Conservation (phyloP, 208 protist genomes). For the Lotmaria passim region DNA sequence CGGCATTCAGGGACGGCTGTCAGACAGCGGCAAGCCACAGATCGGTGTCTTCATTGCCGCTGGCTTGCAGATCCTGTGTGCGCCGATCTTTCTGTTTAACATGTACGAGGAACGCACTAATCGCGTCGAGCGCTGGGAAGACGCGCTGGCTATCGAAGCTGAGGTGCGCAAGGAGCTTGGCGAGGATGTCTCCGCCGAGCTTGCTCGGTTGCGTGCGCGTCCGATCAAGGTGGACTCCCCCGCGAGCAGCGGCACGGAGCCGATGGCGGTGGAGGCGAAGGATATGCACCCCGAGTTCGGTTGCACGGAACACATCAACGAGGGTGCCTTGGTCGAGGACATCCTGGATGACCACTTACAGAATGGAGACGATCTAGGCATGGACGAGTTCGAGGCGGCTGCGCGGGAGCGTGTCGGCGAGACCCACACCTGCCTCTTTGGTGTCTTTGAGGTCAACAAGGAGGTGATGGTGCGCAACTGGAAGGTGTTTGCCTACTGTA, state of each 20-base stretch:
- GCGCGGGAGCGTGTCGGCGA: slow-evolving; percentile 5
- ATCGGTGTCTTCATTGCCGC: slow-evolving; percentile 60
- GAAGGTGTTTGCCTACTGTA: slow-evolving; percentile 41
- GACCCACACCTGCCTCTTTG: slow-evolving; percentile 33
- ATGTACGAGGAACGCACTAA: slow-evolving; percentile 66
- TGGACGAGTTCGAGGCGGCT: slow-evolving; percentile 8
- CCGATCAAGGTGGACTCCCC: no score
- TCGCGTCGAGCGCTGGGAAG: slow-evolving; percentile 49
- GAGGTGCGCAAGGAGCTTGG: slow-evolving; percentile 31
- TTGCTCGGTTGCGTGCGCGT: no score
- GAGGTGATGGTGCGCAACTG: slow-evolving; percentile 47
- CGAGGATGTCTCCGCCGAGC: no score
- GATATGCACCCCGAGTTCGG: no score
- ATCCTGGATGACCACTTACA: no score
- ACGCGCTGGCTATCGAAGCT: slow-evolving; percentile 30
- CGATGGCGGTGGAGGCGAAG: no score
- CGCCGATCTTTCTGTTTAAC: slow-evolving; percentile 66
- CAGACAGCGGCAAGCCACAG: slow-evolving; percentile 39
- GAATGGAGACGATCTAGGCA: background rate
- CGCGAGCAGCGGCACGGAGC: no score
- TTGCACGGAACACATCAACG: no score
- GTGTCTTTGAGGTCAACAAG: slow-evolving; percentile 60
- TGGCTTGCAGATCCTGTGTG: slow-evolving; percentile 48
- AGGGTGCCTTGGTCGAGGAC: no score
- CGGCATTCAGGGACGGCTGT: slow-evolving; percentile 58